phyloP scores from a whole-genome alignment of 208 protist genomes.

The Leptomonas seymouri region DNA sequence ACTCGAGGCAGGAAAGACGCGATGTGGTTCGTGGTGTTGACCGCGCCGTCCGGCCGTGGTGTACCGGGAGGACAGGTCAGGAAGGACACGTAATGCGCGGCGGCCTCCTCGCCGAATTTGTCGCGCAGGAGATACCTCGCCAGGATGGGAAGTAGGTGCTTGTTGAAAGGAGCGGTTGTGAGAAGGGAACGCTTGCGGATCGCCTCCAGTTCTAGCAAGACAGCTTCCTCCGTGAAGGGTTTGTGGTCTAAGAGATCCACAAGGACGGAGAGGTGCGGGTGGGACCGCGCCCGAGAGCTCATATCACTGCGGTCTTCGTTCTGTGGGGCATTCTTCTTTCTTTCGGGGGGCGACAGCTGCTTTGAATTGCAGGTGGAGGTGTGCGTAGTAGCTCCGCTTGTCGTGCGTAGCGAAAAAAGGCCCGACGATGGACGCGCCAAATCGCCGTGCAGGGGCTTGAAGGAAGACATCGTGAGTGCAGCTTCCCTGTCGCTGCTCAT shows the following conservation, averaged over 20 bases:
- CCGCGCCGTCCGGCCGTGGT: constrained; percentile 8
- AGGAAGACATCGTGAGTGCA: not conserved
- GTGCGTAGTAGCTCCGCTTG: not conserved
- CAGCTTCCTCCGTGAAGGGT: constrained; percentile 48
- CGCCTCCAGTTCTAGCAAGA: constrained; percentile 53
- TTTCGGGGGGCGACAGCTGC: not conserved
- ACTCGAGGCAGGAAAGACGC: constrained; percentile 43
- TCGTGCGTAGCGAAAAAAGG: constrained; percentile 13
- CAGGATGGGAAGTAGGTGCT: constrained; percentile 44
- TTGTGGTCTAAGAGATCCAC: constrained; percentile 44
- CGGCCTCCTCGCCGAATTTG: constrained; percentile 38
- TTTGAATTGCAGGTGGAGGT: not conserved
- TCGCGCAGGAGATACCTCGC: constrained; percentile 47
- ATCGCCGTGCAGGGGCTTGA: constrained; percentile 2
- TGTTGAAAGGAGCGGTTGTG: constrained; percentile 52
- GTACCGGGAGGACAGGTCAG: constrained; percentile 12
- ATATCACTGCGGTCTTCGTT: constrained; percentile 13
- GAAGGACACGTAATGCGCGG: constrained; percentile 29
- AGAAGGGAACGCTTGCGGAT: constrained; percentile 46
- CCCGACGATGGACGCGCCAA: not conserved
- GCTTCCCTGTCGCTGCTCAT: not conserved
- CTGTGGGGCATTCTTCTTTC: not conserved
- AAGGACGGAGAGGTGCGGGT: constrained; percentile 43
- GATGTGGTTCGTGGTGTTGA: not conserved
- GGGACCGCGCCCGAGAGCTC: constrained; percentile 25